Percentiles rank a stretch among this genome's conserved stretches.
These are phyloP conservation scores for Aspergillus vadensis DNA, from an alignment of 2,329 filamentous ascomycete genomes.

Conservation along the genomic window DNA sequence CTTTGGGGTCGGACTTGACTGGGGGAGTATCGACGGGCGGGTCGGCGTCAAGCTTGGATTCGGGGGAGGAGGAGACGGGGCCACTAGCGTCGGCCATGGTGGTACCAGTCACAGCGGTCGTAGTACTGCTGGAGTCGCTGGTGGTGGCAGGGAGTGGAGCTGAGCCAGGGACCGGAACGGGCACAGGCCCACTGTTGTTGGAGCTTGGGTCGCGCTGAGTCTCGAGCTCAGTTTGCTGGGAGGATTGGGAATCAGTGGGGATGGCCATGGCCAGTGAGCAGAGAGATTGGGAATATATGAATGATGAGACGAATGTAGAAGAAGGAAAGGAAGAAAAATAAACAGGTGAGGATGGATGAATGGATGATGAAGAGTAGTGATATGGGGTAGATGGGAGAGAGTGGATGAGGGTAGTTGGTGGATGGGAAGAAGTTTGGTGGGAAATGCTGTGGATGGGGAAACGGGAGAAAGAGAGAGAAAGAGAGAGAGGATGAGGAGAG, in stretches of 20 bases:
- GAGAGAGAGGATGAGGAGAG: neutral
- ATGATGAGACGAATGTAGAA: too few relatives aligned
- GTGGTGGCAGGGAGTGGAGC: constrained; percentile 22
- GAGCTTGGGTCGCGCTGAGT: constrained; percentile 24
- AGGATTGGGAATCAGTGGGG: constrained; percentile 14
- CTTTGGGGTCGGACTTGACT: constrained; percentile 27
- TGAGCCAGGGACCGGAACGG: neutral
- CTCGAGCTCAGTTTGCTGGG: constrained; percentile 17
- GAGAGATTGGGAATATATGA: neutral
- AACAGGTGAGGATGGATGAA: too few relatives aligned
- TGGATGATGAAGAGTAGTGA: too few relatives aligned
- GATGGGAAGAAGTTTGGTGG: too few relatives aligned
- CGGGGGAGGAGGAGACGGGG: constrained; percentile 21
- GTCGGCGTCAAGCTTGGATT: constrained; percentile 36
- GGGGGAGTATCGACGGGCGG: constrained; percentile 30
- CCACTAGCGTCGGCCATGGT: constrained; percentile 36
- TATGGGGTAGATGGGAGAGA: neutral
- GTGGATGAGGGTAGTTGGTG: too few relatives aligned
- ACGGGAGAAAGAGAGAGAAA: neutral
- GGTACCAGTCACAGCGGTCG: constrained; percentile 7
- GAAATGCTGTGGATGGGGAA: neutral
- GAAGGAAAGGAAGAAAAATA: too few relatives aligned
- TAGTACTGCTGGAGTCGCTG: neutral
- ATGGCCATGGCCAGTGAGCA: constrained; percentile 10
- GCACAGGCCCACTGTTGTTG: neutral